Evolutionary conservation across 2,329 filamentous ascomycete genomes (phyloP).

Genomic region (Trichoderma koningii): DNA sequence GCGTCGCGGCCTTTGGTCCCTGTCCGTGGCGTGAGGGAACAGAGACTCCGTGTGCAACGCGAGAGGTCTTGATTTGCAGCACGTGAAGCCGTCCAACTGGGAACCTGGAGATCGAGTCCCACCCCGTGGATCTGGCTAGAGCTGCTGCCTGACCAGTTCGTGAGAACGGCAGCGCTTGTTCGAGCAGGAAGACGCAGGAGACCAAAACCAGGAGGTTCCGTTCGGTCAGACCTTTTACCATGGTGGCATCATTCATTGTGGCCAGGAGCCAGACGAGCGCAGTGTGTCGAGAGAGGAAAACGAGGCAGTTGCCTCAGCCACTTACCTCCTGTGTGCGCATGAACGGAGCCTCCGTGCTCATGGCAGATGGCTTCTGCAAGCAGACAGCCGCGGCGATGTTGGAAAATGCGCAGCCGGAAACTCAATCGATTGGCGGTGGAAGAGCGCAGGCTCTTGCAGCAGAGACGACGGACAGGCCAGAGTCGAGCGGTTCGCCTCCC

Average conservation of each 20-base stretch:
- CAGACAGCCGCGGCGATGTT: neutral
- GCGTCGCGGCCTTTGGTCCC: constrained; percentile 62
- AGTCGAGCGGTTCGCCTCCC: constrained; percentile 8
- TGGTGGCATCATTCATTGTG: constrained; percentile 52
- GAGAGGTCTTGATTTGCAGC: constrained; percentile 14
- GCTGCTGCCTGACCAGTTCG: constrained; percentile 7
- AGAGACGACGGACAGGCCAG: neutral
- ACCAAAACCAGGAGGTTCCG: constrained; percentile 51
- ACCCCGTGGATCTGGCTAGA: neutral
- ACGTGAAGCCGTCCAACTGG: constrained; percentile 1
- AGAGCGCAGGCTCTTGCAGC: neutral
- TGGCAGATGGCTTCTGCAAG: neutral
- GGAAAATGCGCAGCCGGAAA: neutral
- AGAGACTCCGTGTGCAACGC: constrained; percentile 56
- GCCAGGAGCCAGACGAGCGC: neutral
- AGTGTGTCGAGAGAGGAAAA: neutral
- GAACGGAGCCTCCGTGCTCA: neutral
- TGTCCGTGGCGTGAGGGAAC: constrained; percentile 47
- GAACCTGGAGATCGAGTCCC: neutral
- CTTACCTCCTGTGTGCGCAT: constrained; percentile 7
- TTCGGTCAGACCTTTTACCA: constrained; percentile 68
- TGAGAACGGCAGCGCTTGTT: constrained; percentile 12
- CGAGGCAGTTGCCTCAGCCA: neutral
- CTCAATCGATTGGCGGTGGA: neutral
- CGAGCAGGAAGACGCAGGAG: constrained; percentile 29